Evolutionary conservation across 1,284 basidiomycete species (phyloP), one percentile per base, ranked within the genome.

Genomic region (Inonotus hispidus): DNA sequence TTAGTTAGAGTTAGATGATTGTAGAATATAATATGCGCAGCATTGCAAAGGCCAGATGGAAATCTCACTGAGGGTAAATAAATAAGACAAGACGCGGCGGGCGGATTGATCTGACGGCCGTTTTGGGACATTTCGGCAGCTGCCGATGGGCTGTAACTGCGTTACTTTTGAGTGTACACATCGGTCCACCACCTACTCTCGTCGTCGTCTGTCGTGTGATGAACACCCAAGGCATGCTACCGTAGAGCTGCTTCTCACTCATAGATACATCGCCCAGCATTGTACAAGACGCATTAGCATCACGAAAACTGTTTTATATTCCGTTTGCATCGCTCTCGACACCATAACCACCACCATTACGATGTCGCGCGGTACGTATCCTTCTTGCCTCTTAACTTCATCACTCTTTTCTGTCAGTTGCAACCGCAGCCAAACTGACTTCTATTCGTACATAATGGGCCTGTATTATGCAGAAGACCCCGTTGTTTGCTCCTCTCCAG

Each of bases 311-410:
- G 25, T 21, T 19, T 35, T 52, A n/a, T 52, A 8, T 27, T 32
- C 27, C 50, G 25, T 35, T 35, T 52, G 6, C 25, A 13, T 35
- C 21, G 21, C 11, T 55, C 13, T 13, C 23, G 41, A 56, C 55
- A 46, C 10, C 41, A 29, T 21, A 39, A 32, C 39, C 32, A 27
- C n/a, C 7, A 54, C 21, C 43, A 45, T 25, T 29, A 58, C n/a
- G 19, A 62, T 62, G 60, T 62, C 60, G 55, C 50, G 47, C n/a
- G 55, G 60, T 62, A 58, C 41, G 60, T 62, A 43, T 50, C 32
- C 60, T 52, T 23, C 55, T 32, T 39, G 29, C 16, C 39, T 25
- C 6, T 43, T 27, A 50, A 27, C 10, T 27, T n/a, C 2, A 23
- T 27, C 32, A 1, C 13, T 29, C 53, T 14, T 35, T 32, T 29